Conservation (phyloP, 176 grass and related monocot species). For the Dendrocalamus sinicus region DNA sequence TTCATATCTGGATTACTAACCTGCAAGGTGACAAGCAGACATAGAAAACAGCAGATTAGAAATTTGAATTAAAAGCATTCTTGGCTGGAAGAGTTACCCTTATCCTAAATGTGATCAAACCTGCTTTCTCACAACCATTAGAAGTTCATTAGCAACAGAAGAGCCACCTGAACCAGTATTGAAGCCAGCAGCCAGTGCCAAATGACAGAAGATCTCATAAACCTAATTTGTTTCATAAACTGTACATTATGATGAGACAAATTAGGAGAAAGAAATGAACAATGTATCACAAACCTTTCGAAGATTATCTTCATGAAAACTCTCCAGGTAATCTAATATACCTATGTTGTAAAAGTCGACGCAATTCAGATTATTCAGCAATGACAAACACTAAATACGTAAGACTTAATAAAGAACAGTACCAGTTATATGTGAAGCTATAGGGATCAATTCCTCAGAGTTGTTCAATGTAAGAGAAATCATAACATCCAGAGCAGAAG, state of each 20-base stretch:
- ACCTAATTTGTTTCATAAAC: constrained; percentile 54
- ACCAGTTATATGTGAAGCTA: constrained; percentile 94
- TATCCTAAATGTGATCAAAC: constrained; percentile 39
- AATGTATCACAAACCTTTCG: constrained; percentile 68
- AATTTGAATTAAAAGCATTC: constrained; percentile 18
- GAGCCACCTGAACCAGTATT: constrained; percentile 63
- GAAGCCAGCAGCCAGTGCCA: constrained; percentile 77
- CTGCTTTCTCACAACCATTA: constrained; percentile 98
- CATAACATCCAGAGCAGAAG: constrained; percentile 82
- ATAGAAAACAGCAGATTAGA: constrained; percentile 20
- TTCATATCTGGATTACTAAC: constrained; percentile 91
- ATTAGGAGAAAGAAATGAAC: constrained; percentile 33
- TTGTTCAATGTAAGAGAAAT: constrained; percentile 71
- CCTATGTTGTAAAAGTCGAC: constrained; percentile 51
- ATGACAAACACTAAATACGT: constrained; percentile 32
- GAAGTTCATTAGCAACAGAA: constrained; percentile 79
- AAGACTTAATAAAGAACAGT: constrained; percentile 35
- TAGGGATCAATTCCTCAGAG: constrained; percentile 65
- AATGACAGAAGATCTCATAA: constrained; percentile 78
- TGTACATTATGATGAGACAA: not conserved
- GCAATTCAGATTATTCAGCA: constrained; percentile 37
- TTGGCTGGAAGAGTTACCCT: constrained; percentile 5
- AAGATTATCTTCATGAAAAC: constrained; percentile 81
- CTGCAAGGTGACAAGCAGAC: constrained; percentile 44
- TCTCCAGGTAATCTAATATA: constrained; percentile 91